Conservation (phyloP, 2,329 filamentous ascomycete species). For the Penicillium sp. region DNA sequence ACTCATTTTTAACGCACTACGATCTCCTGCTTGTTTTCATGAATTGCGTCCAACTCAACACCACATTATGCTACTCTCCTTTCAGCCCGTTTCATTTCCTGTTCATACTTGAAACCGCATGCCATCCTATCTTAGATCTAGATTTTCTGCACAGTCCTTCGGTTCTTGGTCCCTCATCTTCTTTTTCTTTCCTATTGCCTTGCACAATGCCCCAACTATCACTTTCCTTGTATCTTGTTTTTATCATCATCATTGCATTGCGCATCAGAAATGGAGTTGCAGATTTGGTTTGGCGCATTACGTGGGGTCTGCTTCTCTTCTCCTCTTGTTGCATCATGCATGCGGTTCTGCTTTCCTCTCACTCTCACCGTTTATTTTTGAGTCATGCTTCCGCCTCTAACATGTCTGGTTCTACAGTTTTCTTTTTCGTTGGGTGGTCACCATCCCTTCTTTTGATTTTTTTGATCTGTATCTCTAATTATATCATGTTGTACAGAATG, state of each 20-base stretch:
- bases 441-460: neutral
- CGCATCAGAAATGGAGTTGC: slow-evolving; percentile 36
- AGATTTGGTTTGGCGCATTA: slow-evolving; percentile 29
- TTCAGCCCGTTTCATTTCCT: slow-evolving; percentile 9
- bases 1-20: slow-evolving; percentile 26
- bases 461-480: neutral
- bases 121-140: slow-evolving; percentile 8
- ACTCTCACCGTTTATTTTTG: neutral
- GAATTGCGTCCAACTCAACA: neutral
- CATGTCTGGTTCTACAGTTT: neutral
- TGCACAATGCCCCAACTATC: slow-evolving; percentile 6
- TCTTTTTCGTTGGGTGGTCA: neutral
- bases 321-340: slow-evolving; percentile 3
- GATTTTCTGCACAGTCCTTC: slow-evolving; percentile 11
- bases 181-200: slow-evolving; percentile 1
- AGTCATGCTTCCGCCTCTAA: no score
- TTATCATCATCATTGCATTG: slow-evolving; percentile 25
- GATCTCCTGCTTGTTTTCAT: neutral
- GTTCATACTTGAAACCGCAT: slow-evolving; percentile 11
- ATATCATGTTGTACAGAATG: neutral
- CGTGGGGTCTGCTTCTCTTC: slow-evolving; percentile 15
- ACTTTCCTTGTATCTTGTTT: slow-evolving; percentile 2
- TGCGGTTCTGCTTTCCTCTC: slow-evolving; percentile 8
- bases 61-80: slow-evolving; percentile 7
- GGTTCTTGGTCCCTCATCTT: neutral